Evolutionary conservation across 345 rosid genomes (phyloP).

Genomic region (Lenwebbia sp.): DNA sequence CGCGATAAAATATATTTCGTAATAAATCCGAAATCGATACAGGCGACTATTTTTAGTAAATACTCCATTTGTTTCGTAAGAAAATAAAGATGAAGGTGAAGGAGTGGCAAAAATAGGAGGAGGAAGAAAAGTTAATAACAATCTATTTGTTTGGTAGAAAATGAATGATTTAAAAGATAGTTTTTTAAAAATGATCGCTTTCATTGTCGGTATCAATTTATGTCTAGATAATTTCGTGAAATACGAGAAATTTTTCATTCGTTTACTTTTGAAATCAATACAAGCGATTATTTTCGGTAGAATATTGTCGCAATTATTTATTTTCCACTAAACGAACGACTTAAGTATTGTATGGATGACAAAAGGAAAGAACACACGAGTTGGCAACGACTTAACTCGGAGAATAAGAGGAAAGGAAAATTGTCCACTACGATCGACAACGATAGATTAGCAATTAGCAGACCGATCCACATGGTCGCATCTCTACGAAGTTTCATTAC

Average conservation of each 20-base stretch:
- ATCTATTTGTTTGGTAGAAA: too few species aligned
- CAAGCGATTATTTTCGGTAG: not conserved
- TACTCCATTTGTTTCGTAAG: too few species aligned
- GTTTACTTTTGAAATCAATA: not conserved
- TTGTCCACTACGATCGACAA: not conserved
- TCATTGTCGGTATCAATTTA: rapidly evolving
- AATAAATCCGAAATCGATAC: too few species aligned
- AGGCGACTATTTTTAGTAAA: too few species aligned
- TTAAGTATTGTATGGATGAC: not conserved
- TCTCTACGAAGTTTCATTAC: not conserved
- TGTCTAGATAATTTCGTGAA: not conserved
- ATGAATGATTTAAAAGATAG: not conserved
- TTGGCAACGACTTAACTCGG: not conserved
- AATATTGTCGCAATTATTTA: not conserved
- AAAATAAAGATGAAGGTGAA: not conserved
- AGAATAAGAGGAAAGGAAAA: not conserved
- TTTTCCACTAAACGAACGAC: not conserved
- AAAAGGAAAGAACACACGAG: not conserved
- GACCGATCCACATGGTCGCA: not conserved
- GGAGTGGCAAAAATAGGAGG: not conserved
- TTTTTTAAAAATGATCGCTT: not conserved
- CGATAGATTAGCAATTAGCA: not conserved
- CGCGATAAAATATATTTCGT: not conserved
- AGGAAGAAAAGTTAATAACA: not conserved
- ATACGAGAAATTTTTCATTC: not conserved